Percentiles rank a stretch among this genome's conserved stretches.
Evolutionary conservation across 2,329 filamentous ascomycete species (phyloP).

Genomic region (Phaeosphaeriaceae sp.): DNA sequence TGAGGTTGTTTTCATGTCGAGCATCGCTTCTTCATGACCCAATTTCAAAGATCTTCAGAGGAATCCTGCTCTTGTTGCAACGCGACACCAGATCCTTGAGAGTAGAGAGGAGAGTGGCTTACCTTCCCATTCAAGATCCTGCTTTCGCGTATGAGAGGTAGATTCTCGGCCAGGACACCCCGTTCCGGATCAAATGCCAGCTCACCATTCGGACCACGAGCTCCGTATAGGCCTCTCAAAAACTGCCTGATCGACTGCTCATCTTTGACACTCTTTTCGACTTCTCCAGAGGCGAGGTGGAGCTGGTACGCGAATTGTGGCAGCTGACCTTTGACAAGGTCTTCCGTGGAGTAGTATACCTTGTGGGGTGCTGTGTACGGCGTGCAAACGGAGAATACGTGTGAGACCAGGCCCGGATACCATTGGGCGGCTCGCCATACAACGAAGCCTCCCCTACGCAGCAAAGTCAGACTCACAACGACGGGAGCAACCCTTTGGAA

Average conservation of each 20-base stretch:
- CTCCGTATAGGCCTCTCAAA: slow-evolving; percentile 75
- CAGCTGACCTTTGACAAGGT: slow-evolving; percentile 63
- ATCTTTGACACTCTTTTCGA: slow-evolving; percentile 55
- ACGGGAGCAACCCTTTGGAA: neutral
- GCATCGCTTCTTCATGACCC: neutral
- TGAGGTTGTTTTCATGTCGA: neutral
- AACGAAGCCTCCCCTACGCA: slow-evolving; percentile 73
- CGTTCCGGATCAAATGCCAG: slow-evolving; percentile 63
- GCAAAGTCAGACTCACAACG: slow-evolving; percentile 6
- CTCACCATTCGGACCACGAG: slow-evolving; percentile 63
- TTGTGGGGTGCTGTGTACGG: slow-evolving; percentile 68
- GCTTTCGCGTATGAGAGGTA: slow-evolving; percentile 64
- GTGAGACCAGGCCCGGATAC: slow-evolving; percentile 71
- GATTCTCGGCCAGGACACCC: slow-evolving; percentile 70
- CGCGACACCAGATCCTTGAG: neutral
- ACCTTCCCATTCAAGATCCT: slow-evolving; percentile 69
- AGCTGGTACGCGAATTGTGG: slow-evolving; percentile 85
- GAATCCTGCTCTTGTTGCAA: neutral
- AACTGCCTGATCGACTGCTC: slow-evolving; percentile 72
- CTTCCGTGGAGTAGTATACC: slow-evolving; percentile 63
- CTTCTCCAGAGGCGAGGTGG: slow-evolving; percentile 73
- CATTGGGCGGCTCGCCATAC: slow-evolving; percentile 78
- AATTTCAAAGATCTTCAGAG: neutral
- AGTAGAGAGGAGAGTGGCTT: slow-evolving; percentile 21
- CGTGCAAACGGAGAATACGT: slow-evolving; percentile 79